A percentile compares a stretch with the other conserved stretches of the same genome.
Conservation (phyloP, 176 grass and related monocot species). For the Elaeis guineensis region DNA sequence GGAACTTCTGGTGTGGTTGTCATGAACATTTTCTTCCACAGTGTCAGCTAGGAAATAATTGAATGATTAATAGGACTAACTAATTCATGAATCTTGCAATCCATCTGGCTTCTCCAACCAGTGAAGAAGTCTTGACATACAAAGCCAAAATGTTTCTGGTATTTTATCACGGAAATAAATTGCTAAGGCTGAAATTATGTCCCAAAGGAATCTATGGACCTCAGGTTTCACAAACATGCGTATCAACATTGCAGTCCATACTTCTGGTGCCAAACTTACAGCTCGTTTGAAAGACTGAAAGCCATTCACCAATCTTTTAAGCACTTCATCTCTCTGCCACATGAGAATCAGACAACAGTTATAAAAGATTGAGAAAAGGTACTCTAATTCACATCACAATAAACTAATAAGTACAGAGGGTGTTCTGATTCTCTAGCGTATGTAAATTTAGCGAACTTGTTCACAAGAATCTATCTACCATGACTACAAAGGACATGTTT, state of each 20-base stretch:
- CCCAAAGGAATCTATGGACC: constrained; percentile 14
- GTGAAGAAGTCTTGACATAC: constrained; percentile 76
- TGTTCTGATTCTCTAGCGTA: too few species aligned
- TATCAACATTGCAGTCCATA: constrained; percentile 75
- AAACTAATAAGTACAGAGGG: too few species aligned
- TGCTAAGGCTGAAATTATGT: constrained; percentile 44
- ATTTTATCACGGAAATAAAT: constrained; percentile 54
- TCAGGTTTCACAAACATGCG: constrained; percentile 46
- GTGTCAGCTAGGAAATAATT: too few species aligned
- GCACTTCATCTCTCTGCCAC: constrained; percentile 62
- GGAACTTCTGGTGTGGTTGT: constrained; percentile 42
- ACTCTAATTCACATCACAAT: too few species aligned
- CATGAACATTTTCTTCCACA: too few species aligned
- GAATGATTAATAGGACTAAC: not conserved
- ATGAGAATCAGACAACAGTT: not conserved
- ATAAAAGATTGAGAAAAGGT: too few species aligned
- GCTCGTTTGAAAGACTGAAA: constrained; percentile 51
- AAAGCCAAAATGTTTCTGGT: constrained; percentile 79
- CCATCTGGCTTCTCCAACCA: constrained; percentile 45
- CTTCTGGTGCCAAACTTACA: constrained; percentile 57
- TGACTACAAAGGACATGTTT: too few species aligned
- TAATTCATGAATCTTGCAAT: constrained; percentile 22
- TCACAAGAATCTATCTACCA: too few species aligned
- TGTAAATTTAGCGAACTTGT: too few species aligned
- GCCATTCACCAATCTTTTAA: constrained; percentile 52